Conservation (phyloP, 23 red algal species). For the Cyanidium caldarium region DNA sequence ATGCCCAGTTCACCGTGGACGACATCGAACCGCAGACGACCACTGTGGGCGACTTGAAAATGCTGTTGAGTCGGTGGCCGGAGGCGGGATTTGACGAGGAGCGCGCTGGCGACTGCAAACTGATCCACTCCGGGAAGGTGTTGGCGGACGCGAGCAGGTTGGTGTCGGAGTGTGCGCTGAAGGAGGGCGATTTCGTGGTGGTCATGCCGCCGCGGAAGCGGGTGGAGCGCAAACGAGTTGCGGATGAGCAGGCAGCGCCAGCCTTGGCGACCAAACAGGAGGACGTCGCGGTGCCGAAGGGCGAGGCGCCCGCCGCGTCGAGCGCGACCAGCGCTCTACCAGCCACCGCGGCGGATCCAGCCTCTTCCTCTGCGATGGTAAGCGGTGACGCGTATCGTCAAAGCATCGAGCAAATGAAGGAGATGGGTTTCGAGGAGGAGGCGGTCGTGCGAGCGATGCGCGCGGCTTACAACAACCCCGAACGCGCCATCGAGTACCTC, state of each 20-base stretch:
- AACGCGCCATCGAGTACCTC: conserved; percentile 85
- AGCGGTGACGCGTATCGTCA: conserved; percentile 40
- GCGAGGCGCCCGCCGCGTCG: background rate
- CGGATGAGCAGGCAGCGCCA: conserved; percentile 6
- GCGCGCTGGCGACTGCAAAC: conserved; percentile 24
- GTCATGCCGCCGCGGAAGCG: conserved; percentile 76
- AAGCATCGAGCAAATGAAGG: conserved; percentile 43
- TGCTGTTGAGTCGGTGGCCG: conserved; percentile 35
- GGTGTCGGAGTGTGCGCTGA: conserved; percentile 33
- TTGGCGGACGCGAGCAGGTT: conserved; percentile 31
- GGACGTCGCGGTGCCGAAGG: background rate
- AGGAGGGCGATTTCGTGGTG: conserved; percentile 59
- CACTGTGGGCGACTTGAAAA: conserved; percentile 14
- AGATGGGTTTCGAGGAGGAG: conserved; percentile 90
- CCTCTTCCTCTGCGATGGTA: conserved; percentile 17
- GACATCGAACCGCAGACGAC: conserved; percentile 30
- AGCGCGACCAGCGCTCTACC: conserved; percentile 2
- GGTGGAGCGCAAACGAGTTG: background rate
- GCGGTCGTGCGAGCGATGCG: conserved; percentile 55
- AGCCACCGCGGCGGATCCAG: background rate
- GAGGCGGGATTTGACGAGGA: conserved; percentile 19
- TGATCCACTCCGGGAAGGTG: conserved; percentile 80
- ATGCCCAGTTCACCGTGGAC: conserved; percentile 42
- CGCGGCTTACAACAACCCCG: conserved; percentile 88
- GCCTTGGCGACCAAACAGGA: conserved; percentile 3